Evolutionary conservation across 345 rosid genomes (phyloP), one percentile per base, ranked within the genome.

Genomic region (Zanthoxylum bungeanum): DNA sequence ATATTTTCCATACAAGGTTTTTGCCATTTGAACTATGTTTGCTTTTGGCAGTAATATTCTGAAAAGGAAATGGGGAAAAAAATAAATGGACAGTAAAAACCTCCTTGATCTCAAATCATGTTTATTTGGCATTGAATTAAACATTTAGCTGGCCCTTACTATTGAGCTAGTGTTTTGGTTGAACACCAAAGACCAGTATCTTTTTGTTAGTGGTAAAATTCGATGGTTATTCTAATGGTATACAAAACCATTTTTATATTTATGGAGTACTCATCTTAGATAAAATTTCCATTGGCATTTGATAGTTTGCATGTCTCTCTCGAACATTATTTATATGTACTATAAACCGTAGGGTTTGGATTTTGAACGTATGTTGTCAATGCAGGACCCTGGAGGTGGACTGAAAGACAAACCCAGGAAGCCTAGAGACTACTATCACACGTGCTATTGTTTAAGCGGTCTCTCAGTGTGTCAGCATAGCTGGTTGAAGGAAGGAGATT

Each of bases 371-470:
- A 21, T 60, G 34, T 19, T 40, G 8, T 25, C 21, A 14, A 52
- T 78, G 77, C 87, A 95, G 99, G 76, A 77, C 11, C 83, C 66
- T 19, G 73, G 75, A 4, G 99, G 99, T 59, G 99, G 98, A 68
- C 87, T 95, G 64, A 85, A 90, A 71, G 99, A 95, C 83, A 95
- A 95, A 80, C 97, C 92, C 0, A 82, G 90, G 61, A 95, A 92
- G 78, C 55, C 75, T 5, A 76, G 86, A 69, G 99, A 95, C 77
- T 80, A 76, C 67, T 92, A 95, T 78, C 98, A 95, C 85, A 90
- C 99, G 2, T 95, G 99, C 77, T 95, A 95, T 81, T 95, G 98
- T 74, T 77, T 95, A 7, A 92, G 99, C 12, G 99, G 97, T 33
- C 81, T 95, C 2, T 86, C 99, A 0, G 87, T 87, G 58, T 80